Base-by-base conservation (phyloP, 257 asterid species). In the Solanum habrochaites region DNA sequence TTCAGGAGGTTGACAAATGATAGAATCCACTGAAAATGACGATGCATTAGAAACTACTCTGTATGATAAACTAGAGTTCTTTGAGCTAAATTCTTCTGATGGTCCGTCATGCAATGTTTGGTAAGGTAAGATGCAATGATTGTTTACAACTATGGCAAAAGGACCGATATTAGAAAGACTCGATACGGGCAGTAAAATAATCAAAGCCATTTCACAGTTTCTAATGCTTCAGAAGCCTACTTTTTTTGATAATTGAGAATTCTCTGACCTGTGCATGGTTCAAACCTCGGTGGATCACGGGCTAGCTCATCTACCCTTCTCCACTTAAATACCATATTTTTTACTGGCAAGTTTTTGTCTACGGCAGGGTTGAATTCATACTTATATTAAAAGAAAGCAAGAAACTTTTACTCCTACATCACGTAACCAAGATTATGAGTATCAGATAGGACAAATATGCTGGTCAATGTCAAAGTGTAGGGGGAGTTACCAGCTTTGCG, bases 401-500 rank as follows among this genome's bases (percentile, higher is more conserved):
- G 29, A 3, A 49, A 81, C 43, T 20, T 18, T 18, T 49, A 81
- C 69, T 43, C 69, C 31, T 31, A 49, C 45, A 49, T 29, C 45
- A 49, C 18, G 11, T 29, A 31, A 81, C 69, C 29, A 81, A 52
- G 45, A 49, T 31, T 49, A 18, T 49, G 31, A 49, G 4, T 27
- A 29, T 49, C 69, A 49, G 43, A 47, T 11, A 81, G 45, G 85
- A 29, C 2, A 6, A 49, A 18, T 45, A 78, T 49, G 85, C 21
- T 81, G 12, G 8, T 80, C 3, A 2, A 49, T 16, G 3, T 5
- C 11, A 31, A 29, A 16, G 20, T 16, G 42, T 18, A 45, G 47
- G 39, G 47, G 42, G 15, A 40, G 7, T 85, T 90, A 96, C 98
- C 99, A 16, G 98, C 99, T 95, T 96, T 96, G 88, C 98, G 99